phyloP scores from a whole-genome alignment of 352 stramenopile species.

The Phytophthora quininea region DNA sequence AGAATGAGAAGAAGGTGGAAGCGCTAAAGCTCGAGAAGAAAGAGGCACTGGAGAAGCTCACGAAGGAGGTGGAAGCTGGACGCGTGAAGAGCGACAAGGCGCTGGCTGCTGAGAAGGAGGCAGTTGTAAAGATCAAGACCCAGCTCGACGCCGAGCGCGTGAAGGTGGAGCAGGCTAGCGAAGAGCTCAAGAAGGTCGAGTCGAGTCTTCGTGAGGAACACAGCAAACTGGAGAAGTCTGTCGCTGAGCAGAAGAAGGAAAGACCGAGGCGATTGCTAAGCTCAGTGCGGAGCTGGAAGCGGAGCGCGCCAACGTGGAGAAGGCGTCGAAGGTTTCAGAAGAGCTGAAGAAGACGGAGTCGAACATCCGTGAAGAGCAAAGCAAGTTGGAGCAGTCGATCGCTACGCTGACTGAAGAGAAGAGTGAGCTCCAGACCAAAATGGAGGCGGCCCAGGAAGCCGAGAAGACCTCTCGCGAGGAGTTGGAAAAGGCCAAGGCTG shows the following conservation, averaged over 20 bases:
- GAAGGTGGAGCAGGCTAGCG: conserved; percentile 23
- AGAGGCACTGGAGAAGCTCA: conserved; percentile 21
- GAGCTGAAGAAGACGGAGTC: conserved; percentile 6
- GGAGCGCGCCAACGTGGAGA: conserved; percentile 23
- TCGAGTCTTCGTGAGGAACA: conserved; percentile 26
- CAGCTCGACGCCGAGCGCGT: conserved; percentile 31
- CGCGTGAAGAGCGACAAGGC: conserved; percentile 26
- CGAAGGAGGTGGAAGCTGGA: conserved; percentile 25
- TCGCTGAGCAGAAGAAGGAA: conserved; percentile 25
- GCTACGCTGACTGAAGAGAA: conserved; percentile 27
- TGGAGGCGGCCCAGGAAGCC: conserved; percentile 13
- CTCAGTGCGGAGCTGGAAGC: conserved; percentile 37
- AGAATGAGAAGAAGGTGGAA: background rate
- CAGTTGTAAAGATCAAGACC: conserved; percentile 23
- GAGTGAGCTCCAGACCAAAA: conserved; percentile 16
- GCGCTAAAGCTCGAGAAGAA: conserved; percentile 10
- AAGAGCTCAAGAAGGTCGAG: conserved; percentile 28
- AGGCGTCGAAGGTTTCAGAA: conserved; percentile 20
- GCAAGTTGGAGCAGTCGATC: conserved; percentile 28
- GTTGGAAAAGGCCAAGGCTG: conserved; percentile 34
- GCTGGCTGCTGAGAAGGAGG: conserved; percentile 31
- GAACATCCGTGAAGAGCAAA: conserved; percentile 4
- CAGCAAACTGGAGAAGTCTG: conserved; percentile 32
- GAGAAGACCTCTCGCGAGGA: conserved; percentile 21
- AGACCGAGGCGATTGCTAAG: conserved; percentile 30